Evolutionary conservation across 495 filamentous ascomycete genomes (phyloP).

Genomic region (Podospora sp.): DNA sequence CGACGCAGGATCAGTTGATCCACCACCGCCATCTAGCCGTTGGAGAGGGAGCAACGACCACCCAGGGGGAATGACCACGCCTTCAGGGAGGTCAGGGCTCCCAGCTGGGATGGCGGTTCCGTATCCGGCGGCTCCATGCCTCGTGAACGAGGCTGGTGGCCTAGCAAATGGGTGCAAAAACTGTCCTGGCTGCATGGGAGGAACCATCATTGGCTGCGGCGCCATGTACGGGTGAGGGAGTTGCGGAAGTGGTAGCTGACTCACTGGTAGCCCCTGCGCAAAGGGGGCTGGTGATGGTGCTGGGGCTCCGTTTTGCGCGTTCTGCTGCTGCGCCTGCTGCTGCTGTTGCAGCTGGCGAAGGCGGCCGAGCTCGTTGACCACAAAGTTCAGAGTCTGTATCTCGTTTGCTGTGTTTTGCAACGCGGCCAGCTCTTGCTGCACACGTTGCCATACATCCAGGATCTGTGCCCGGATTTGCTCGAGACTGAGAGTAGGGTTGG

Average conservation of each 20-base stretch:
- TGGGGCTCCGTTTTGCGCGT: neutral
- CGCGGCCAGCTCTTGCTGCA: conserved; percentile 60
- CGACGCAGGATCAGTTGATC: conserved; percentile 21
- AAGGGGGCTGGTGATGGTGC: neutral
- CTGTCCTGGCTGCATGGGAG: conserved; percentile 15
- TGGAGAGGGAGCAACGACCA: conserved; percentile 76
- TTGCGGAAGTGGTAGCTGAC: conserved; percentile 29
- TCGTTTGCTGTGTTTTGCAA: conserved; percentile 61
- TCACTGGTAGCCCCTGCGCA: conserved; percentile 21
- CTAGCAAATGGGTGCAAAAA: conserved; percentile 26
- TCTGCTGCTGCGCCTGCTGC: conserved; percentile 22
- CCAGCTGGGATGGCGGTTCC: conserved; percentile 60
- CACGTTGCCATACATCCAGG: conserved; percentile 64
- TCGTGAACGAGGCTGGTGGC: conserved; percentile 42
- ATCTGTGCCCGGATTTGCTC: conserved; percentile 57
- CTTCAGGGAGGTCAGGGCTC: conserved; percentile 69
- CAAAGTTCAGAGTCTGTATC: conserved; percentile 58
- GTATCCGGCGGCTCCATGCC: conserved; percentile 45
- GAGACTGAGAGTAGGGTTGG: conserved; percentile 24
- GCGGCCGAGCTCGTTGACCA: conserved; percentile 43
- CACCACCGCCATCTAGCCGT: conserved; percentile 48
- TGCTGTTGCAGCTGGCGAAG: conserved; percentile 36
- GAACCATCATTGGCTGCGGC: conserved; percentile 12
- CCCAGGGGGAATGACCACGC: conserved; percentile 71
- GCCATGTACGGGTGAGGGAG: conserved; percentile 24